Evolutionary conservation across 2,329 filamentous ascomycete species (phyloP).

Genomic region (Rutstroemia sp.): DNA sequence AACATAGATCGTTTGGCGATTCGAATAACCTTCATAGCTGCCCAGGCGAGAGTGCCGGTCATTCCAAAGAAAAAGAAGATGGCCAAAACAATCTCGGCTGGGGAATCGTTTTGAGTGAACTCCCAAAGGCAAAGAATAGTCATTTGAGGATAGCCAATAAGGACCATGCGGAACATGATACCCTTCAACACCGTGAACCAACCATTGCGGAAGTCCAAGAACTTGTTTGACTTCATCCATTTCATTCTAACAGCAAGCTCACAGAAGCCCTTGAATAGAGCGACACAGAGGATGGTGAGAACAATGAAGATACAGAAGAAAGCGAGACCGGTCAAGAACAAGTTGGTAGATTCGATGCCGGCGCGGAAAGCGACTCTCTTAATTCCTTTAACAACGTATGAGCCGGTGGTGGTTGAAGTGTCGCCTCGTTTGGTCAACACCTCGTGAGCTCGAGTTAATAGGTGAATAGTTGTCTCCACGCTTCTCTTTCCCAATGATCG

Average conservation of each 20-base stretch:
- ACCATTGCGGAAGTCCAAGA: conserved; percentile 87
- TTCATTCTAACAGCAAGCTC: conserved; percentile 68
- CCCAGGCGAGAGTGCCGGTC: conserved; percentile 72
- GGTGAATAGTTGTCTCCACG: conserved; percentile 28
- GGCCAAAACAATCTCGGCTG: conserved; percentile 78
- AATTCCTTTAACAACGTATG: conserved; percentile 68
- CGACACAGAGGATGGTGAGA: conserved; percentile 63
- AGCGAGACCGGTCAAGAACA: conserved; percentile 84
- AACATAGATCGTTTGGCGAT: conserved; percentile 81
- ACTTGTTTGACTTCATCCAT: conserved; percentile 78
- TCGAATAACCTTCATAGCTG: conserved; percentile 79
- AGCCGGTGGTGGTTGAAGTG: conserved; percentile 46
- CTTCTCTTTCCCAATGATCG: conserved; percentile 49
- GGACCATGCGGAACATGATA: conserved; percentile 81
- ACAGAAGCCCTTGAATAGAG: conserved; percentile 72
- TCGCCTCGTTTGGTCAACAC: conserved; percentile 44
- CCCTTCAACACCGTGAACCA: conserved; percentile 92
- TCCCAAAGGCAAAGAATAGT: conserved; percentile 89
- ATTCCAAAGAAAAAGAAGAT: conserved; percentile 84
- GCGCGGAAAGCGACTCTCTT: conserved; percentile 83
- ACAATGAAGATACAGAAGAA: conserved; percentile 85
- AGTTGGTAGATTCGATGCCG: conserved; percentile 79
- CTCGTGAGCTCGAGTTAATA: conserved; percentile 28
- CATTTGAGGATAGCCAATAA: conserved; percentile 91
- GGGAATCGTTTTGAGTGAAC: conserved; percentile 76